Evolutionary conservation across 176 grass and related monocot genomes (phyloP), one percentile per base, ranked within the genome.

Genomic region (Oryza brachyantha): DNA sequence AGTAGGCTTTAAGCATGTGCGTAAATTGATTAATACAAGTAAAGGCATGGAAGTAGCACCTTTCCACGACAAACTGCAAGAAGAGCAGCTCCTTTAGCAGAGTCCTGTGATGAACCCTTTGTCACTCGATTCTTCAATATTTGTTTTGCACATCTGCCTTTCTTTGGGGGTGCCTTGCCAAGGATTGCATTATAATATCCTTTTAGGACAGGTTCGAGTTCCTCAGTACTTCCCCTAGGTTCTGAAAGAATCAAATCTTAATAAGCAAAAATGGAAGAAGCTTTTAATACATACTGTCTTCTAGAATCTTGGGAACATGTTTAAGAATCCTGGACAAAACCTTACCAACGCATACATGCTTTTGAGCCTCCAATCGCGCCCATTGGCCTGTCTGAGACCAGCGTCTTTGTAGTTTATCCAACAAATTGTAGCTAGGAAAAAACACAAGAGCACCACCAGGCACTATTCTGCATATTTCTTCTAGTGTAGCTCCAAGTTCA

Each of bases 61-160:
- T 97, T 97, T 29, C 95, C 92, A 39, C 92, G 91, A 61, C 87
- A 97, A 88, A 97, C 95, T 84, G 95, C 95, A 88, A 97, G 89
- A 88, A 97, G 84, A 88, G 89, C 85, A 83, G 95, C 95, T 77
- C 95, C 78, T 75, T 90, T 83, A 70, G 60, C 34, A 70, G 85
- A 70, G 77, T 88, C 78, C 48, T 90, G 72, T 64, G 77, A 80
- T 25, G 48, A 78, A 88, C 84, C 79, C 85, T 92, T 94, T 71
- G 72, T 83, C 22, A 73, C 67, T 54, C 61, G 63, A 73, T 88
- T 91, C 82, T 93, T 97, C 22, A 66, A 63, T 4, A 85, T 83
- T 85, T 83, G 68, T 65, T 85, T 97, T 67, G 66, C 62, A 68
- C 79, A 65, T 77, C 83, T 90, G 32, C 31, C 80, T 86, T 92